Evolutionary conservation across 2,329 filamentous ascomycete genomes (phyloP).

Genomic region (Scedosporium apiospermum): DNA sequence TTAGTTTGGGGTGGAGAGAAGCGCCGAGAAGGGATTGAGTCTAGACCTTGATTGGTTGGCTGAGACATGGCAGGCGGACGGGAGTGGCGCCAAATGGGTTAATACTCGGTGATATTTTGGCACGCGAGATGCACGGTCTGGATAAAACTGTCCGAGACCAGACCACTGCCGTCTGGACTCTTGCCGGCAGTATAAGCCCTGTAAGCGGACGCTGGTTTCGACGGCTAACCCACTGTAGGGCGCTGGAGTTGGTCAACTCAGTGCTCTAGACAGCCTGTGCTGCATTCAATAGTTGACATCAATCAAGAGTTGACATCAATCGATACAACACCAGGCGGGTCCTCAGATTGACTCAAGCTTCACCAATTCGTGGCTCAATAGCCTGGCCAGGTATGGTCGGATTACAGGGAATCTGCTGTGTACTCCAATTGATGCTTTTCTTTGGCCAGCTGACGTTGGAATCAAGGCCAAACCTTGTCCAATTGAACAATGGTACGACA

Average conservation of each 20-base stretch:
- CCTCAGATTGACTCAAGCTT: too few species aligned
- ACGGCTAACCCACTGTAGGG: background rate
- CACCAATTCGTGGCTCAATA: too few species aligned
- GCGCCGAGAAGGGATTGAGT: constrained; percentile 2
- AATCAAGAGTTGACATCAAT: background rate
- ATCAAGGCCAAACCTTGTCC: too few species aligned
- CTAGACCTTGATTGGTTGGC: background rate
- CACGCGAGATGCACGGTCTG: constrained; percentile 6
- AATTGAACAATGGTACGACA: too few species aligned
- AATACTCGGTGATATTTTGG: constrained; percentile 5
- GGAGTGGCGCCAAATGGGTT: constrained; percentile 2
- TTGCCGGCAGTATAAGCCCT: background rate
- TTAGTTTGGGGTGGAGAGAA: constrained; percentile 4
- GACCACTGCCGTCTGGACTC: background rate
- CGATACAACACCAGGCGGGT: background rate
- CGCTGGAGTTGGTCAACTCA: background rate
- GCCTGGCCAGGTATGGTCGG: too few species aligned
- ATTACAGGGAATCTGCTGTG: too few species aligned
- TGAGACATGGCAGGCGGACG: background rate
- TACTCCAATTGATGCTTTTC: too few species aligned
- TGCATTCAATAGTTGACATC: background rate
- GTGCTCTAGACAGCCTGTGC: background rate
- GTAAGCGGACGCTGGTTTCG: background rate
- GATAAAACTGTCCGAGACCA: constrained; percentile 1
- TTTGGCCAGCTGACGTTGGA: too few species aligned